Conservation (phyloP, 2,329 filamentous ascomycete genomes). For the Fusarium denticulatum region DNA sequence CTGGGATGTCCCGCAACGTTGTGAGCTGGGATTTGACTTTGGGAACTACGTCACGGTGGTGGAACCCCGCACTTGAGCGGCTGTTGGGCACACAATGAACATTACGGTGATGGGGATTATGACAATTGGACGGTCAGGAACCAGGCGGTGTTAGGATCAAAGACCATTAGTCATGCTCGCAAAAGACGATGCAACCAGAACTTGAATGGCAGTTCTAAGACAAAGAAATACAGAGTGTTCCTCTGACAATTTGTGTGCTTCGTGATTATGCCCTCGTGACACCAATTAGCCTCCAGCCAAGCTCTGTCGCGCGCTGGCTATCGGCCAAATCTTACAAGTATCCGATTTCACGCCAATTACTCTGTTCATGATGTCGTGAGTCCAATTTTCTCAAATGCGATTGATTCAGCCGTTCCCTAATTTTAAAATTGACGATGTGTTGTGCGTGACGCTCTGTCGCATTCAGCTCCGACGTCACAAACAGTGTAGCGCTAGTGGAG, state of each 20-base stretch:
- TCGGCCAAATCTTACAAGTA: background rate
- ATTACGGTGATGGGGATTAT: conserved; percentile 42
- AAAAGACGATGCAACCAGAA: conserved; percentile 39
- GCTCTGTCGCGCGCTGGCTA: background rate
- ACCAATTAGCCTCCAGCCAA: background rate
- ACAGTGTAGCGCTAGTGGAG: background rate
- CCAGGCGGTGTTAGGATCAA: conserved; percentile 46
- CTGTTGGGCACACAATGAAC: conserved; percentile 46
- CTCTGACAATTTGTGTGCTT: conserved; percentile 20
- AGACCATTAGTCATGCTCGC: conserved; percentile 42
- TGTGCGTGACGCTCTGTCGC: conserved; percentile 13
- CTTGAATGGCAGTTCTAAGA: conserved; percentile 40
- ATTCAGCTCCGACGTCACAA: conserved; percentile 25
- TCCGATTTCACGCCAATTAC: background rate
- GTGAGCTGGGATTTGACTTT: conserved; percentile 42
- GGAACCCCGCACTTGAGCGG: conserved; percentile 44
- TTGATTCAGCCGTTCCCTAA: background rate
- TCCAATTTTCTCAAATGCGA: background rate
- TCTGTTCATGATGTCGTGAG: background rate
- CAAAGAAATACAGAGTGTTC: conserved; percentile 42
- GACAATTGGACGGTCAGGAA: conserved; percentile 49
- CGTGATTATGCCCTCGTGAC: conserved; percentile 15
- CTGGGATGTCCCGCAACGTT: conserved; percentile 31
- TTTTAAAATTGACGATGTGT: background rate
- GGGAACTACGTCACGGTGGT: conserved; percentile 42